Conservation (phyloP, 306 rosid species). For the Prunus kanzakura region DNA sequence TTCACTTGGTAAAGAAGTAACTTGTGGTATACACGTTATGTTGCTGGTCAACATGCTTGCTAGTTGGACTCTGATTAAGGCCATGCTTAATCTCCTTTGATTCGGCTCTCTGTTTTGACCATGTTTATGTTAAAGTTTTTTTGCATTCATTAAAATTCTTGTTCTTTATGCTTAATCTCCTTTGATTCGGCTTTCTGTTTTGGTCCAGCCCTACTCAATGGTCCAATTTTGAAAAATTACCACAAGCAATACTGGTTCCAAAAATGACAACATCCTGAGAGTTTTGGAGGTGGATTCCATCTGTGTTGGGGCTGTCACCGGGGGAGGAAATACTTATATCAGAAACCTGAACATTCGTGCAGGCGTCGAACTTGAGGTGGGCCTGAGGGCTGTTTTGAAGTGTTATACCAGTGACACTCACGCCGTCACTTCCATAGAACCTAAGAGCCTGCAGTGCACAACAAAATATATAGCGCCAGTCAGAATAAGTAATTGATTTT, state of each 20-base stretch:
- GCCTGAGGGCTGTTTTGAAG: slow-evolving; percentile 68
- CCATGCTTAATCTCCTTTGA: too few relatives aligned
- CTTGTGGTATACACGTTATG: background rate
- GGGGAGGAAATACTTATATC: slow-evolving; percentile 51
- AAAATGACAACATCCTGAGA: slow-evolving; percentile 49
- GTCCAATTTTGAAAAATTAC: slow-evolving; percentile 26
- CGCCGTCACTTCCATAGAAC: slow-evolving; percentile 64
- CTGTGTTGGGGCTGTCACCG: slow-evolving; percentile 72
- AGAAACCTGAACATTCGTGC: slow-evolving; percentile 56
- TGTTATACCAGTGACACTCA: slow-evolving; percentile 59
- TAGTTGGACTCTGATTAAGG: too few relatives aligned
- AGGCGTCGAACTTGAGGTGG: slow-evolving; percentile 65
- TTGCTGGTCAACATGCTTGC: too few relatives aligned
- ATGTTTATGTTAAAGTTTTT: too few relatives aligned
- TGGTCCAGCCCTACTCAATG: background rate
- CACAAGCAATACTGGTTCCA: slow-evolving; percentile 57
- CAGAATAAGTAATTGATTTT: too few relatives aligned
- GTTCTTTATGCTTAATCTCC: too few relatives aligned
- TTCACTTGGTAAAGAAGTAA: background rate
- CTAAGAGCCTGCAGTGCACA: slow-evolving; percentile 53
- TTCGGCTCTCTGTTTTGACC: too few relatives aligned
- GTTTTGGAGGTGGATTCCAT: slow-evolving; percentile 78
- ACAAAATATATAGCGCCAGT: background rate
- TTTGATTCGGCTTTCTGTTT: too few relatives aligned
- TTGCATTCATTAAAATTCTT: too few relatives aligned